Conservation (phyloP, 2,329 filamentous ascomycete genomes). For the Pestalotiopsis sp. region DNA sequence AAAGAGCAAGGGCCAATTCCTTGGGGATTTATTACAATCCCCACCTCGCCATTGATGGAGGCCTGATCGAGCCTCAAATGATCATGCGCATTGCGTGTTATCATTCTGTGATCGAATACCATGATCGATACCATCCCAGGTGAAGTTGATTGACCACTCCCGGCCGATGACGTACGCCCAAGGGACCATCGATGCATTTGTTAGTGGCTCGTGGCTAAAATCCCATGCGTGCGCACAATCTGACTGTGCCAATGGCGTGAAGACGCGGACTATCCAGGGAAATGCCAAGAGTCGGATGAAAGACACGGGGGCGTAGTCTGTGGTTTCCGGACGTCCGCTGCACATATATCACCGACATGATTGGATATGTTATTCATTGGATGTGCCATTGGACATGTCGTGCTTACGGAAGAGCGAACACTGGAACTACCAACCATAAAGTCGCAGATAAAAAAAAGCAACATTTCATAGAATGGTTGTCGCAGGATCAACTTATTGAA, state of each 20-base stretch:
- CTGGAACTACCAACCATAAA: too few relatives aligned
- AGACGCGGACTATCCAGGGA: background rate
- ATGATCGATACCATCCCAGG: background rate
- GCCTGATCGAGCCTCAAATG: too few relatives aligned
- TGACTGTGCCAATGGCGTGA: background rate
- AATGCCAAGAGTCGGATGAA: background rate
- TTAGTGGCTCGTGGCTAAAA: background rate
- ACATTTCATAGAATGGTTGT: too few relatives aligned
- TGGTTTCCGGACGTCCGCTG: background rate
- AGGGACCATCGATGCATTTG: background rate
- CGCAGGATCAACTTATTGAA: too few relatives aligned
- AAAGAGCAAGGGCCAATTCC: background rate
- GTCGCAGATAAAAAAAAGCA: too few relatives aligned
- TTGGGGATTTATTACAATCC: background rate
- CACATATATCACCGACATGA: too few relatives aligned
- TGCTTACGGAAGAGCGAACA: too few relatives aligned
- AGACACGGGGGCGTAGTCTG: background rate
- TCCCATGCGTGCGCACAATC: background rate
- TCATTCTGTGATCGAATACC: background rate
- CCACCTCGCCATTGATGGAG: too few relatives aligned
- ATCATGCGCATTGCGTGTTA: background rate
- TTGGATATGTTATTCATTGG: too few relatives aligned
- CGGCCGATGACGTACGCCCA: background rate
- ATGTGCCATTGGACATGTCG: too few relatives aligned
- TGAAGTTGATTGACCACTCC: background rate